Percentiles rank a stretch among this genome's conserved stretches.
Evolutionary conservation across 768 basidiomycete genomes (phyloP).

Genomic region (Paxillus involutus): DNA sequence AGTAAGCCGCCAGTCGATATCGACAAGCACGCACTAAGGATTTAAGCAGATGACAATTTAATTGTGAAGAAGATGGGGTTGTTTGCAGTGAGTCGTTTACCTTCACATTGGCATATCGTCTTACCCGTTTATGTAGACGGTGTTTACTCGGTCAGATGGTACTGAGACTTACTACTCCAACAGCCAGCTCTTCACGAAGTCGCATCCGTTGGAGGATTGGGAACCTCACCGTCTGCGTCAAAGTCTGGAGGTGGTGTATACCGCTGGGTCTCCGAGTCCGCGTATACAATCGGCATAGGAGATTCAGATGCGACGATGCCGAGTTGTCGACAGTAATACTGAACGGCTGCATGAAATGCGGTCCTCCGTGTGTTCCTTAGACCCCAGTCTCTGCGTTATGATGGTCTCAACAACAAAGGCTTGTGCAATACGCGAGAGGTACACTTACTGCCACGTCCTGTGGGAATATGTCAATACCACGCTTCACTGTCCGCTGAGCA

Average conservation of each 20-base stretch:
- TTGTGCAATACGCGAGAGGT: neutral
- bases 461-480: conserved; percentile 5
- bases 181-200: conserved; percentile 71
- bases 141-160: conserved; percentile 70
- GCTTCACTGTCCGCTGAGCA: neutral
- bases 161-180: conserved; percentile 83
- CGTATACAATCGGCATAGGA: conserved; percentile 58
- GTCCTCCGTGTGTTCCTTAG: conserved; percentile 61
- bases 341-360: conserved; percentile 77
- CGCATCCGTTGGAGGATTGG: conserved; percentile 45
- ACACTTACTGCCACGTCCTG: conserved; percentile 36
- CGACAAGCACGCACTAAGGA: conserved; percentile 4
- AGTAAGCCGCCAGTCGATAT: conserved; percentile 31
- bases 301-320: conserved; percentile 63
- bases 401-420: conserved; percentile 1
- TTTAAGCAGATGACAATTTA: conserved; percentile 57
- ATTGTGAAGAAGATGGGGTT: conserved; percentile 81
- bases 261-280: conserved; percentile 21
- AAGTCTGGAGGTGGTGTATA: conserved; percentile 2
- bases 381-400: conserved; percentile 52
- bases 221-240: conserved; percentile 43
- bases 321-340: conserved; percentile 69
- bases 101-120: neutral
- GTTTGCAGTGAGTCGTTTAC: conserved; percentile 54
- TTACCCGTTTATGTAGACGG: conserved; percentile 42